Base-by-base conservation (phyloP, 495 filamentous ascomycete genomes). In the Oleoguttula mirabilis region DNA sequence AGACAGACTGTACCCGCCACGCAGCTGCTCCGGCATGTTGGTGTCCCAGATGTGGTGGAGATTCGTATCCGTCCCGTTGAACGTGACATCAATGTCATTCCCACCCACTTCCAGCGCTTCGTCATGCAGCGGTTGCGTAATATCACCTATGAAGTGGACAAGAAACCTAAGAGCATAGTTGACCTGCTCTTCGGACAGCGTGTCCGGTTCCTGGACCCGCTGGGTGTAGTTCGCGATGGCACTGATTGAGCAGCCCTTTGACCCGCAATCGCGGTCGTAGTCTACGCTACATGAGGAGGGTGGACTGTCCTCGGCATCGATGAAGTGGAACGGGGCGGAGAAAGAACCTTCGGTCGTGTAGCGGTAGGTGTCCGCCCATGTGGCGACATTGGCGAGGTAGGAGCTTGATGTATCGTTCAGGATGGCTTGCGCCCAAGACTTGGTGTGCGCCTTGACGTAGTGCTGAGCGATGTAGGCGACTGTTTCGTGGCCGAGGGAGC, bases 261-360 rank as follows among this genome's bases (percentile, higher is more conserved):
- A 69, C 10, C 46, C 37, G 55, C 79, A 83, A 61, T 84, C 79
- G 21, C 79, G 67, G 8, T 60, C 52, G 43, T 66, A 77, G 49
- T 72, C 64, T 32, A 84, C 70, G 37, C 61, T 68, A 61, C 79
- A 84, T 25, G 55, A 62, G 4, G 47, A 28, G 0, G 79, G 79
- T 27, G 79, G 79, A 41, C 58, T 50, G 65, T 84, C 79, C 35
- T 76, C 63, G 10, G 79, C 76, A 54, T 84, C 79, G 60, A 84
- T 82, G 65, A 69, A 84, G 61, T 84, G 79, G 58, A 77, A 76
- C 14, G 66, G 66, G n/a, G 60, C 62, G 7, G 65, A 69, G 57
- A 72, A 79, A 24, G 60, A 62, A 14, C 74, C 71, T 48, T 64
- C 73, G 50, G 69, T 63, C 10, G 71, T 74, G 57, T 77, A 76